Evolutionary conservation across 352 stramenopile species (phyloP), one percentile per base, ranked within the genome.

Genomic region (Globisporangium cylindrosporum): DNA sequence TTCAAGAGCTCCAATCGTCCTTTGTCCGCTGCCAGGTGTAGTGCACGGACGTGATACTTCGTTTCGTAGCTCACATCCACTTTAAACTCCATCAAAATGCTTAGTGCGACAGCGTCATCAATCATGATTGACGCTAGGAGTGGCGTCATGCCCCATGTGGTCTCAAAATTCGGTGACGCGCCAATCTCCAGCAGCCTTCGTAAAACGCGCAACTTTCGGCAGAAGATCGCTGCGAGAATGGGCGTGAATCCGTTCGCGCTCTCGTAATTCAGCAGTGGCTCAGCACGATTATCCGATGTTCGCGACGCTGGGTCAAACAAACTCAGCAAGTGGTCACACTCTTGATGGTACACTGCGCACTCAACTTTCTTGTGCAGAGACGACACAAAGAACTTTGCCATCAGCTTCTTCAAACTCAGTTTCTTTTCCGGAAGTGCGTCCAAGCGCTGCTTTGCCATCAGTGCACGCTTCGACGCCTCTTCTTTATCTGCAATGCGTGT

Each of bases 161-260:
- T 86, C 66, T 90, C 79, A 0, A 62, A 57, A n/a, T 89, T 57
- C 15, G 76, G 69, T 1, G 76, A 84, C 4, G 80, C 73, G 1
- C 82, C 82, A 0, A 88, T 59, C 43, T 89, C 73, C 14, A 90
- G 67, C 25, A 92, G 48, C n/a, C 65, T 67, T 38, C 84, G 70
- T 67, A 91, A 46, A 9, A 84, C 38, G 2, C 58, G 59, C 9
- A 77, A 58, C 34, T 84, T 79, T 4, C 66, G 4, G 36, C 67
- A 66, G 29, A 82, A 82, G 43, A 91, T 86, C n/a, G 79, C 48
- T 4, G 73, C 74, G 2, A 92, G 67, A 38, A 79, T 59, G 27
- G 82, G 80, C 14, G 82, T 91, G 9, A 90, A 74, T 5, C 76
- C 76, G 15, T 90, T 90, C 24, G 68, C 41, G 24, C 84, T 91